A percentile compares a stretch with the other conserved stretches of the same genome.
These are phyloP conservation scores for Cymbopogon flexuosus DNA, from an alignment of 202 grass and related monocot species.

Conservation along the genomic window DNA sequence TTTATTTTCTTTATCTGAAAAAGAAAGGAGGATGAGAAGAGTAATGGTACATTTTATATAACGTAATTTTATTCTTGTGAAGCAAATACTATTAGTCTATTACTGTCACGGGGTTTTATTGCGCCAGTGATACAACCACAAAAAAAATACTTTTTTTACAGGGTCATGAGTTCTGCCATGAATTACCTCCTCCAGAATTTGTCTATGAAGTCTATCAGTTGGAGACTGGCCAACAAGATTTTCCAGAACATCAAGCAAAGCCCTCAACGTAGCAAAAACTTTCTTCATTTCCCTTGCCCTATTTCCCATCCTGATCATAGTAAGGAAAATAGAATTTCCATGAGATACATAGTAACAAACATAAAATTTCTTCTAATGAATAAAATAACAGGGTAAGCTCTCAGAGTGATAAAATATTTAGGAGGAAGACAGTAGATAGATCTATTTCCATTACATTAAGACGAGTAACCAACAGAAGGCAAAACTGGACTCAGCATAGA, in stretches of 20 bases:
- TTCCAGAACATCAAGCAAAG: constrained; percentile 80
- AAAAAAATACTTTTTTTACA: not conserved
- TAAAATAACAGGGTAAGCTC: not conserved
- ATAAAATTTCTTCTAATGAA: not conserved
- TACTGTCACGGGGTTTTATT: not conserved
- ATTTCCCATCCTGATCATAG: constrained; percentile 49
- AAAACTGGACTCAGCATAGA: not conserved
- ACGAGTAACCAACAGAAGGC: not conserved
- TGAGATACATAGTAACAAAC: constrained; percentile 6
- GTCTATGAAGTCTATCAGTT: constrained; percentile 58
- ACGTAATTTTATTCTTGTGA: not conserved
- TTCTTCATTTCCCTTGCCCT: constrained; percentile 75
- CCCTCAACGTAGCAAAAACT: constrained; percentile 75
- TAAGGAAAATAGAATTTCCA: constrained; percentile 25
- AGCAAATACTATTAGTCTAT: constrained; percentile 7
- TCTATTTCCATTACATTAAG: not conserved
- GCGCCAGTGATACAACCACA: not conserved
- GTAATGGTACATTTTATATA: constrained; percentile 15
- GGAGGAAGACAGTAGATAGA: not conserved
- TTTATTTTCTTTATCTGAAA: constrained; percentile 78
- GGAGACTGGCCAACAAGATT: constrained; percentile 57
- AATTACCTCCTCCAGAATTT: constrained; percentile 86
- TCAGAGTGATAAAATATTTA: not conserved
- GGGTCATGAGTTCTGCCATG: not conserved
- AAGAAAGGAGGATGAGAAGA: constrained; percentile 2